Evolutionary conservation across 352 stramenopile species (phyloP), one percentile per base, ranked within the genome.

Genomic region (Globisporangium ultimum): DNA sequence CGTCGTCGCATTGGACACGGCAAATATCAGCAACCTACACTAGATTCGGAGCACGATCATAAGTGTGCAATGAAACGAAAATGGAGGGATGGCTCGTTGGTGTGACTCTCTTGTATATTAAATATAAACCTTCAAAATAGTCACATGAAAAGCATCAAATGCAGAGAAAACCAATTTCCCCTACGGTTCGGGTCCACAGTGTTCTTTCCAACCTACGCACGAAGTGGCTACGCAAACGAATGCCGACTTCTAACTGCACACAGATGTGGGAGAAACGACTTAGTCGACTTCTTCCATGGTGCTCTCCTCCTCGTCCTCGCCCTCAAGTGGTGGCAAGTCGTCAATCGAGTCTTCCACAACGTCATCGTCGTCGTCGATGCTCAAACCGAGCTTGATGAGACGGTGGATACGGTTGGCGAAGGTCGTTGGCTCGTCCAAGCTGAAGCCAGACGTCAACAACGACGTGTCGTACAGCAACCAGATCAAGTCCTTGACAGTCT

Each of bases 401-500:
- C 96, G 95, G 87, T 99, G 96, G 80, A 99, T 99, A 73, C 97
- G 95, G 74, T 96, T 98, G 49, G 97, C 97, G 74, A 99, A 99
- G 45, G 96, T 99, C 56, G 91, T 97, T 47, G 98, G 97, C 74
- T 99, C 97, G 60, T 99, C 98, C 47, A 99, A 84, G 61, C 89
- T 98, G 87, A 99, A 99, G 61, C 98, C 98, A 60, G 92, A 98
- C 7, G 97, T 99, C 50, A 99, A 83, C 32, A 99, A 89, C 59
- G 95, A 98, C 43, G 97, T 99, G 74, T 99, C 98, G 82, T 99
- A 99, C 36, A 99, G 76, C 56, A 99, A 76, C 96, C 97, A 99
- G 75, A 99, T 98, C 20, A 99, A 70, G 81, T 99, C 97, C 91
- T 99, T 99, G 24, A 99, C 96, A 51, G 97, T 99, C 93, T 99